Base-by-base conservation (phyloP, 2,329 filamentous ascomycete species). In the Phoma herbarum region DNA sequence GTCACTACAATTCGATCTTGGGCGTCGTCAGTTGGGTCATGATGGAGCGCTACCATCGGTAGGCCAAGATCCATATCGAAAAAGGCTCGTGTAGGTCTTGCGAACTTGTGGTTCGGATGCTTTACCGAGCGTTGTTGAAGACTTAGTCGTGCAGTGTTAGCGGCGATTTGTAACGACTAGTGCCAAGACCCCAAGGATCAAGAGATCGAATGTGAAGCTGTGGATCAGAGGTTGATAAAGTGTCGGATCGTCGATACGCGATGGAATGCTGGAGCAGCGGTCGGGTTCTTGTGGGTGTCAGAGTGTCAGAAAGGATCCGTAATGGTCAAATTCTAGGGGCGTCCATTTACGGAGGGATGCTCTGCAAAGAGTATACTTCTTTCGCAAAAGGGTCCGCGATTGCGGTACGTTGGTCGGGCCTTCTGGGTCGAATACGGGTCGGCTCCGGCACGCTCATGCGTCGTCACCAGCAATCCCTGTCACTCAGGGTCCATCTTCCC, bases 101-200 rank as follows among this genome's bases (percentile, higher is more conserved):
- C 18, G 23, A 26, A 43, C 3, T 26, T 26, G 22, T 25, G 22
- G 41, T 10, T 43, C 41, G 41, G 41, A 43, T 43, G 23, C 14
- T n/a, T 43, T 26, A n/a, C 41, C 41, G 23, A 14, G 23, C 29
- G 35, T 42, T 25, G 26, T 31, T 39, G 8, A 39, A 41, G 25
- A 44, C 22, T 28, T 22, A 29, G 33, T 39, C 43, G 7, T 26
- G 44, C 49, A 49, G 44, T 35, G 22, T 42, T 59, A 59, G 56
- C 56, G 56, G 56, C 56, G 56, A 59, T 59, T 49, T 33, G 25
- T n/a, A n/a, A 50, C 25, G 42, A 53, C 50, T 42, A 50, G 50
- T 25, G 56, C 56, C 56, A 59, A 59, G 49, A 26, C 31, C 39
- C 41, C 50, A 31, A 41, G 56, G 56, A 50, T 59, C 18, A n/a